Percentiles rank a stretch among this genome's conserved stretches.
Evolutionary conservation across 2,329 filamentous ascomycete species (phyloP).

Genomic region (Trichoderma pleuroti): DNA sequence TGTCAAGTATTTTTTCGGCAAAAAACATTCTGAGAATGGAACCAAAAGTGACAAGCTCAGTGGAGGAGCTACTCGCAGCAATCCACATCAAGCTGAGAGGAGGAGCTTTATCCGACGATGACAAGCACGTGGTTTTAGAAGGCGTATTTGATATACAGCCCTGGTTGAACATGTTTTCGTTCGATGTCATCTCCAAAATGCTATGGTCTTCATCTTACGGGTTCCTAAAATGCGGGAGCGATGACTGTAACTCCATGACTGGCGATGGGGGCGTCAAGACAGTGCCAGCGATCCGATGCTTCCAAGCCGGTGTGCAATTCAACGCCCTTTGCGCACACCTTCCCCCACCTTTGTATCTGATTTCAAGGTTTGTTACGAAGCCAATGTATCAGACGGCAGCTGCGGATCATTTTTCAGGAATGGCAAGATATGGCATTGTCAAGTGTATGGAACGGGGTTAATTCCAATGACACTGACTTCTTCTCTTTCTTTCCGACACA

Average conservation of each 20-base stretch:
- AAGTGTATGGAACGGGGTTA: not conserved
- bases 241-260: not conserved
- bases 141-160: not conserved
- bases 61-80: not conserved
- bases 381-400: not conserved
- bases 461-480: not conserved
- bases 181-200: not conserved
- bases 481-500: not conserved
- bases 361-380: not conserved
- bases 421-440: not conserved
- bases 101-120: not conserved
- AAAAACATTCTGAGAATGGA: not conserved
- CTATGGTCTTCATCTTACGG: not conserved
- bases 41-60: not conserved
- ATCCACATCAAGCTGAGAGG: not conserved
- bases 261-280: not conserved
- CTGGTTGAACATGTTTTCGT: not conserved
- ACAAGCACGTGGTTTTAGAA: not conserved
- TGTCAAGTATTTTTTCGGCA: not conserved
- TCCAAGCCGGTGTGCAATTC: not conserved
- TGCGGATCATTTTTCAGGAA: not conserved
- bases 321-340: not conserved
- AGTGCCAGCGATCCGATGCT: not conserved
- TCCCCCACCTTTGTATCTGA: not conserved
- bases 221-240: not conserved